These are phyloP conservation scores for Tothia fuscella DNA, from an alignment of 2,329 filamentous ascomycete species.

Conservation along the genomic window DNA sequence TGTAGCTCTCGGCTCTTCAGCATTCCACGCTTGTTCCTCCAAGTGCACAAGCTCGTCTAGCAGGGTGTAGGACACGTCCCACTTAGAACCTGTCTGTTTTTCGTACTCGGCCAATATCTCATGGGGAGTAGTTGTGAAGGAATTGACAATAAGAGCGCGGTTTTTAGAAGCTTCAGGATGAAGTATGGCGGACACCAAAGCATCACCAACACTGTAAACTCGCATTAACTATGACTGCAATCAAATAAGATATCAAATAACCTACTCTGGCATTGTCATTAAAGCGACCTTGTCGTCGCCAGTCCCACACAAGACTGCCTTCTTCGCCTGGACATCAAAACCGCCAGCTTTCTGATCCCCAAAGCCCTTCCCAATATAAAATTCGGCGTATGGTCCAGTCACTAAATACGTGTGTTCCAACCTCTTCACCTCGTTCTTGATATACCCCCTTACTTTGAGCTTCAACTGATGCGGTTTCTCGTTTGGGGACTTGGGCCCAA, in stretches of 20 bases:
- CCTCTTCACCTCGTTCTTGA: conserved; percentile 40
- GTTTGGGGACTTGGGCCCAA: conserved; percentile 41
- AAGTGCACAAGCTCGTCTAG: conserved; percentile 41
- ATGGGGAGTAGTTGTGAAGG: conserved; percentile 54
- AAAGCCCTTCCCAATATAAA: conserved; percentile 41
- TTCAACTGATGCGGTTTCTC: conserved; percentile 61
- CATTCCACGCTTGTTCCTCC: conserved; percentile 49
- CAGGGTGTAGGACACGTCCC: conserved; percentile 42
- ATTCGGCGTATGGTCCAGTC: conserved; percentile 56
- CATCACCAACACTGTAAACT: conserved; percentile 50
- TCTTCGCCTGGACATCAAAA: conserved; percentile 46
- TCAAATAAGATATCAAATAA: conserved; percentile 14
- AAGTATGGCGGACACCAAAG: conserved; percentile 49
- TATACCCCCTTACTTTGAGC: conserved; percentile 51
- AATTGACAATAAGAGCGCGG: conserved; percentile 54
- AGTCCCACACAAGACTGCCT: conserved; percentile 49
- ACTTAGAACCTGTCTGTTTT: conserved; percentile 48
- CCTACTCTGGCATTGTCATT: conserved; percentile 60
- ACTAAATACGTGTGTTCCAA: conserved; percentile 56
- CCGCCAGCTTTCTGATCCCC: conserved; percentile 36
- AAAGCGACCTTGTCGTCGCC: conserved; percentile 53
- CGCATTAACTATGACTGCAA: neutral
- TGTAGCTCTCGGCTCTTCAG: conserved; percentile 40
- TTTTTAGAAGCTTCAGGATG: conserved; percentile 43
- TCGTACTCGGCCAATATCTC: conserved; percentile 56